These are phyloP conservation scores for Carex cristatella DNA, from an alignment of 176 grass and related monocot genomes.

Conservation along the genomic window DNA sequence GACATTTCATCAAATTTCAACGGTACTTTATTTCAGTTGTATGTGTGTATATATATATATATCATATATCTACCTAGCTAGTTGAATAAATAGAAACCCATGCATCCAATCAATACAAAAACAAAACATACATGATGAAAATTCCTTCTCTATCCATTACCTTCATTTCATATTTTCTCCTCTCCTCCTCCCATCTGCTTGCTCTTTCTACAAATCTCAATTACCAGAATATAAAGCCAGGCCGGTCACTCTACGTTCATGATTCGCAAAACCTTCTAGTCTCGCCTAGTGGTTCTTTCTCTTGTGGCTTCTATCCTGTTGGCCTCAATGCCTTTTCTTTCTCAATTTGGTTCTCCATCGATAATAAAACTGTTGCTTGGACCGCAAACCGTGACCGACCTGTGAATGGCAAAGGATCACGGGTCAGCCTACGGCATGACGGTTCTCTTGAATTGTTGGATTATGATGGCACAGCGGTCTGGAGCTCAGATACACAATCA, in stretches of 20 bases:
- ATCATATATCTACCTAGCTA: background rate
- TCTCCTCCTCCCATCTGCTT: background rate
- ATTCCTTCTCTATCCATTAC: background rate
- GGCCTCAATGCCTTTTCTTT: slow-evolving; percentile 51
- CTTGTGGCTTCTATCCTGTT: slow-evolving; percentile 58
- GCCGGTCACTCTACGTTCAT: slow-evolving; percentile 19
- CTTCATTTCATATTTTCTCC: background rate
- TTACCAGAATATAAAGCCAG: background rate
- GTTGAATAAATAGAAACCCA: background rate
- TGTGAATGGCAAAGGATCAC: slow-evolving; percentile 46
- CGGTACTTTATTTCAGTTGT: too few relatives aligned
- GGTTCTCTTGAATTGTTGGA: slow-evolving; percentile 23
- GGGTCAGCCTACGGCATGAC: slow-evolving; percentile 13
- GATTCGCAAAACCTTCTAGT: slow-evolving; percentile 19
- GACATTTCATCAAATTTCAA: background rate
- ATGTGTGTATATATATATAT: too few relatives aligned
- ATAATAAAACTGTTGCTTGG: slow-evolving; percentile 36
- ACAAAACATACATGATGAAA: background rate
- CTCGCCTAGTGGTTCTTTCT: slow-evolving; percentile 35
- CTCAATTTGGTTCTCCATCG: slow-evolving; percentile 43
- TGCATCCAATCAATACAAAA: background rate
- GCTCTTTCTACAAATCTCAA: background rate
- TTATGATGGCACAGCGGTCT: slow-evolving; percentile 20
- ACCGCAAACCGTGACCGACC: slow-evolving; percentile 46
- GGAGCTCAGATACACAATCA: slow-evolving; percentile 32